A percentile compares a stretch with the other conserved stretches of the same genome.
Evolutionary conservation across 1,284 basidiomycete species (phyloP).

Genomic region (Pholiota adiposa): DNA sequence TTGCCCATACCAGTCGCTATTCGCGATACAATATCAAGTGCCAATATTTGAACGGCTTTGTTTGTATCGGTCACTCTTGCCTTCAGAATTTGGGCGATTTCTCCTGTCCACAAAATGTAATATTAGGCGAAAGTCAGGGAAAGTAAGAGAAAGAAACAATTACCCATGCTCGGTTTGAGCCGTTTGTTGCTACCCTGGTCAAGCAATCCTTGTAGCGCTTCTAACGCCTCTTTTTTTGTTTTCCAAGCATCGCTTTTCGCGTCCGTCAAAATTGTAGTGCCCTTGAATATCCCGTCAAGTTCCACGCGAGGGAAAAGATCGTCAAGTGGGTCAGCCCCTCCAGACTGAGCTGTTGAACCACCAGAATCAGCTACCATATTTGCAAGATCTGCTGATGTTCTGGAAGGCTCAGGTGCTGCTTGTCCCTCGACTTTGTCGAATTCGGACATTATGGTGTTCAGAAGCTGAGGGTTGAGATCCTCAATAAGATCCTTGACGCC

Average conservation of each 20-base stretch:
- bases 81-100: constrained; percentile 90
- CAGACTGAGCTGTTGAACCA: constrained; percentile 36
- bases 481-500: constrained; percentile 93
- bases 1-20: constrained; percentile 95
- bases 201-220: constrained; percentile 81
- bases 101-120: constrained; percentile 55
- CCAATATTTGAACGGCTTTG: constrained; percentile 89
- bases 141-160: constrained; percentile 26
- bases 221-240: constrained; percentile 94
- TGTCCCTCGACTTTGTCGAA: constrained; percentile 94
- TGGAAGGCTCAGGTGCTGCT: constrained; percentile 79
- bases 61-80: constrained; percentile 91
- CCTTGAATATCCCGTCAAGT: constrained; percentile 85
- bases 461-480: constrained; percentile 93
- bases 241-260: constrained; percentile 97
- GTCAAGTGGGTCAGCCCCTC: constrained; percentile 76
- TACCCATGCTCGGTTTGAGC: constrained; percentile 89
- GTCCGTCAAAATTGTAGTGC: constrained; percentile 83
- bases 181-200: constrained; percentile 93
- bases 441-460: constrained; percentile 90
- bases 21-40: constrained; percentile 88
- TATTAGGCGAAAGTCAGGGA: neutral
- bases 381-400: constrained; percentile 76
- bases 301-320: constrained; percentile 96
- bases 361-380: constrained; percentile 48